phyloP scores from a whole-genome alignment of 306 rosid species.

The Dryas octopetala region DNA sequence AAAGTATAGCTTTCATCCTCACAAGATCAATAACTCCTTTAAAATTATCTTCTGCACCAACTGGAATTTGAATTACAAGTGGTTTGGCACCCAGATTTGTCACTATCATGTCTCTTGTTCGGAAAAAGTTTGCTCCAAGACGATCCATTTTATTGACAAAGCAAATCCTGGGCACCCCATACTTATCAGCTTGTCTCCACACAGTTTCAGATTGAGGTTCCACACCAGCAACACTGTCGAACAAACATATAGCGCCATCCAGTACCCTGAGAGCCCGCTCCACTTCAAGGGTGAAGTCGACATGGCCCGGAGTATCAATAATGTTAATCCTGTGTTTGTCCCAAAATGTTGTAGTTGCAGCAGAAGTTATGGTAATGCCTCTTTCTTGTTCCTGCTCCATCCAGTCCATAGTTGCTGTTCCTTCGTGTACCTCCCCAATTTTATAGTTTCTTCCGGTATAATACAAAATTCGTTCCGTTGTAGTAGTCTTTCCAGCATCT shows the following conservation, averaged over 20 bases:
- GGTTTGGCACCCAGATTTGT: conserved; percentile 94
- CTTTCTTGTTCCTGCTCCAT: conserved; percentile 99
- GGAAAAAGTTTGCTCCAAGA: conserved; percentile 89
- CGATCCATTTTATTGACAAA: conserved; percentile 98
- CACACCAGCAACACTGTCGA: conserved; percentile 97
- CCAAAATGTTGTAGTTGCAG: conserved; percentile 98
- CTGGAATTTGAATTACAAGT: conserved; percentile 82
- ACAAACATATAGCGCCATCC: conserved; percentile 95
- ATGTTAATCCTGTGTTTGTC: conserved; percentile 89
- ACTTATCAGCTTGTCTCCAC: conserved; percentile 98
- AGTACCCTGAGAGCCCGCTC: conserved; percentile 96
- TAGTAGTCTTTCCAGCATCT: conserved; percentile 95
- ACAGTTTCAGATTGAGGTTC: conserved; percentile 98
- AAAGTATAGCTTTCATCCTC: conserved; percentile 85
- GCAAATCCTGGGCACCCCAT: conserved; percentile 95
- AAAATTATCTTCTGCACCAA: conserved; percentile 85
- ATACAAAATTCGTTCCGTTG: conserved; percentile 80
- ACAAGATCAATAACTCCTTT: conserved; percentile 86
- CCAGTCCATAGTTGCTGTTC: conserved; percentile 99
- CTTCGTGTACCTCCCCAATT: conserved; percentile 97
- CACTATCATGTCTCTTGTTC: conserved; percentile 96
- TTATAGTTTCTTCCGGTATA: conserved; percentile 95
- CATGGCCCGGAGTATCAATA: conserved; percentile 97
- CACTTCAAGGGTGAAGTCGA: conserved; percentile 93
- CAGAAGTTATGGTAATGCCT: conserved; percentile 98